phyloP scores from a whole-genome alignment of 2,329 filamentous ascomycete genomes.

The Botrytis paeoniae region DNA sequence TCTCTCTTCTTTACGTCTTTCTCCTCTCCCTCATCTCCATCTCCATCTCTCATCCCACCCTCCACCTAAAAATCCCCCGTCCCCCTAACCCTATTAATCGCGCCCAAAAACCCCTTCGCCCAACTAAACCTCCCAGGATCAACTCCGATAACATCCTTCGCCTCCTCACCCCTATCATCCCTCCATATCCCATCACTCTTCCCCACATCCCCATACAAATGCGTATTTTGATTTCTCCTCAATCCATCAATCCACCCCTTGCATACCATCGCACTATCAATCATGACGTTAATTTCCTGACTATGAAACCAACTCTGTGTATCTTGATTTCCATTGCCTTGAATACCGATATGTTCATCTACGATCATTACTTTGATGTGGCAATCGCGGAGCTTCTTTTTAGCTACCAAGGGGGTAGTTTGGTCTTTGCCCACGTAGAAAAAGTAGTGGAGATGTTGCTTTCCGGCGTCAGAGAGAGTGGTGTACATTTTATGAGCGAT shows the following conservation, averaged over 20 bases:
- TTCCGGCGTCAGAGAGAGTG: constrained; percentile 48
- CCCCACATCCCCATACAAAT: constrained; percentile 52
- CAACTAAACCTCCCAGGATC: constrained; percentile 56
- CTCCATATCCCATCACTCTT: constrained; percentile 61
- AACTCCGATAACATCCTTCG: constrained; percentile 49
- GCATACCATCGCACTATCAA: constrained; percentile 63
- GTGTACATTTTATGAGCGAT: constrained; percentile 58
- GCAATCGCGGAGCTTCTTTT: constrained; percentile 63
- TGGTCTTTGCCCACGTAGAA: constrained; percentile 77
- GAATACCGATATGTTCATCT: constrained; percentile 65
- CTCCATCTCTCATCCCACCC: too few relatives aligned
- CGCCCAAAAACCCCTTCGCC: constrained; percentile 56
- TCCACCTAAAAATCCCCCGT: constrained; percentile 48
- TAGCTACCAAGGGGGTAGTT: constrained; percentile 62
- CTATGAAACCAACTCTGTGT: constrained; percentile 77
- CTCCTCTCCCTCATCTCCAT: rapidly evolving
- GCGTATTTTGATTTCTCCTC: constrained; percentile 65
- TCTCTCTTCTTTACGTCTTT: too few relatives aligned
- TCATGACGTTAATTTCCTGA: constrained; percentile 74
- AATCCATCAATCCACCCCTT: constrained; percentile 59
- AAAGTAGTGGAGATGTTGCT: constrained; percentile 55
- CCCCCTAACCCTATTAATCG: constrained; percentile 56
- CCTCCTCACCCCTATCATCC: constrained; percentile 47
- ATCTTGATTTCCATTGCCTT: constrained; percentile 77
- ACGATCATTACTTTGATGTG: constrained; percentile 77